Evolutionary conservation across 2,329 filamentous ascomycete species (phyloP), one percentile per base, ranked within the genome.

Genomic region (Phaeosphaeria sp.): DNA sequence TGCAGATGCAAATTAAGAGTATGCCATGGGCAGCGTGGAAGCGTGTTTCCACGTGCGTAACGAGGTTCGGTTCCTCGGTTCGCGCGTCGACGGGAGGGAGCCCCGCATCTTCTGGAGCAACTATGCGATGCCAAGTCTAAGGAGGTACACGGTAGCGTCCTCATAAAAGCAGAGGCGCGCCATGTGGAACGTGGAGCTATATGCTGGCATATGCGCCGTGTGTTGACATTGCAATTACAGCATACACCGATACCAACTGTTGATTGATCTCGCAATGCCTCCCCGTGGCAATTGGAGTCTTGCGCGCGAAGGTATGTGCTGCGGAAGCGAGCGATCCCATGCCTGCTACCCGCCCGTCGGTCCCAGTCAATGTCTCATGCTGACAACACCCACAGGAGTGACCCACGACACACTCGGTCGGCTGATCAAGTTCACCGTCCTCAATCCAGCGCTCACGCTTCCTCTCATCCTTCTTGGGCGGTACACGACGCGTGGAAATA

Each of bases 381-480:
- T 52, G 36, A 52, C 6, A 18, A 46, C 1, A 39, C 11, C 15
- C 25, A 25, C 54, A 77, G 75, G 75, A 55, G 56, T 69, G 25
- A 77, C 72, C 78, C 79, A 81, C 58, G 89, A 91, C 69, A 85
- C 87, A 13, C 62, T 90, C 58, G 76, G 83, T 36, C 81, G 81
- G 41, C 69, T 89, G 42, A 71, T 92, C 63, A 82, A 84, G 61
- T 80, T 80, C 53, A 91, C 88, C 0, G 80, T 84, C 6, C 78
- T 92, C 58, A 90, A 90, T 68, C 89, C 90, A 1, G 79, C 81
- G 41, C 77, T 91, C 20, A 83, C 89, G 0, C 77, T 92, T 13
- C 85, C 89, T 0, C 79, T 91, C 22, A 68, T 91, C 46, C 81
- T 91, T 4, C 79, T 88, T 21, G 84, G 86, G 9, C 83, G 84